Percentiles rank a stretch among this genome's conserved stretches.
These are phyloP conservation scores for Lactarius deliciosus DNA, from an alignment of 768 basidiomycete species.

Conservation along the genomic window DNA sequence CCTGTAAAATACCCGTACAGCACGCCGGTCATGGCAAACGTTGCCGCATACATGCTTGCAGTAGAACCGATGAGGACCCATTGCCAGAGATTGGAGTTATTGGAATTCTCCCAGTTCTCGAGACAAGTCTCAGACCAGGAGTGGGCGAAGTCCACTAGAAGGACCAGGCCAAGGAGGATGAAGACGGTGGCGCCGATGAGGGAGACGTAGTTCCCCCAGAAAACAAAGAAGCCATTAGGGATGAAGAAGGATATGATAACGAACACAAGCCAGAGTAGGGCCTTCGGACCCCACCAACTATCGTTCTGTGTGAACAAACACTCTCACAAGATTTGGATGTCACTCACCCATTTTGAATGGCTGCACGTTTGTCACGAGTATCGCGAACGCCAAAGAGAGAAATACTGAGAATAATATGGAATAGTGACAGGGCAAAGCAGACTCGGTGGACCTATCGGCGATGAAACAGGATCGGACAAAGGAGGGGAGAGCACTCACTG, in stretches of 20 bases:
- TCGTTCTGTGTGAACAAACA: slow-evolving; percentile 14
- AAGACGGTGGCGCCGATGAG: slow-evolving; percentile 92
- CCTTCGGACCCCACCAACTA: slow-evolving; percentile 99
- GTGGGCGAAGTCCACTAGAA: slow-evolving; percentile 98
- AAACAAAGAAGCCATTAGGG: slow-evolving; percentile 96
- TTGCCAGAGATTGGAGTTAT: slow-evolving; percentile 89
- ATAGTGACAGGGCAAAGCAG: slow-evolving; percentile 89
- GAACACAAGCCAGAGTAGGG: slow-evolving; percentile 83
- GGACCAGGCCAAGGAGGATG: slow-evolving; percentile 94
- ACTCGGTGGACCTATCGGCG: slow-evolving; percentile 81
- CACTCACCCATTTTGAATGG: slow-evolving; percentile 92
- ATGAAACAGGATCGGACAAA: slow-evolving; percentile 10
- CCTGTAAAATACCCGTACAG: slow-evolving; percentile 92
- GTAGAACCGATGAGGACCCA: slow-evolving; percentile 94
- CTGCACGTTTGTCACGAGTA: slow-evolving; percentile 89
- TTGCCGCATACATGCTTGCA: slow-evolving; percentile 78
- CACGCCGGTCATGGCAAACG: slow-evolving; percentile 82
- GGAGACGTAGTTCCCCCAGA: slow-evolving; percentile 93
- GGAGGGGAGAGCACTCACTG: slow-evolving; percentile 52
- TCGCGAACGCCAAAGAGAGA: slow-evolving; percentile 84
- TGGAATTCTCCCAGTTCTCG: slow-evolving; percentile 85
- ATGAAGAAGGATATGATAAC: slow-evolving; percentile 87
- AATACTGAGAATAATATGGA: slow-evolving; percentile 80
- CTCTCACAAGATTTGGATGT: slow-evolving; percentile 5
- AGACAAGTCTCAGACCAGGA: slow-evolving; percentile 97